Evolutionary conservation across 2,329 filamentous ascomycete genomes (phyloP).

Genomic region (Aureobasidium sp.): DNA sequence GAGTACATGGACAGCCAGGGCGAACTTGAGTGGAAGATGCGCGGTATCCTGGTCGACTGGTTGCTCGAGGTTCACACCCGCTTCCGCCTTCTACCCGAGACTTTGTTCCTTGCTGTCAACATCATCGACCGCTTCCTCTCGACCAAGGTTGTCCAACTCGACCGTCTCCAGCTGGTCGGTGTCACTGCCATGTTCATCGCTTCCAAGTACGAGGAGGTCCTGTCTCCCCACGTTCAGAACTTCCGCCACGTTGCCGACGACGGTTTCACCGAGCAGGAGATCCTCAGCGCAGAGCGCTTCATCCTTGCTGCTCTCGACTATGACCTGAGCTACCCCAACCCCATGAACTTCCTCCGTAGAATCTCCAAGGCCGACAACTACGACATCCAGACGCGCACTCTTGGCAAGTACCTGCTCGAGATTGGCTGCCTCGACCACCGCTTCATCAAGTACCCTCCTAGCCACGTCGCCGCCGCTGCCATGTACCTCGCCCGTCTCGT

Average conservation of each 20-base stretch:
- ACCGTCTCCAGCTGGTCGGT: constrained; percentile 91
- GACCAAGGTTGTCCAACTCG: constrained; percentile 88
- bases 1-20: constrained; percentile 93
- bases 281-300: constrained; percentile 93
- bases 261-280: constrained; percentile 90
- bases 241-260: constrained; percentile 96
- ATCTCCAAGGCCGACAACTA: constrained; percentile 99
- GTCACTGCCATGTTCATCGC: constrained; percentile 99
- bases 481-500: constrained; percentile 94
- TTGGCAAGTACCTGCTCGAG: constrained; percentile 97
- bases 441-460: constrained; percentile 84
- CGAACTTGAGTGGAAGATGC: constrained; percentile 97
- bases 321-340: constrained; percentile 96
- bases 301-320: constrained; percentile 88
- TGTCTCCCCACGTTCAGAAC: constrained; percentile 93
- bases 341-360: constrained; percentile 98
- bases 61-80: constrained; percentile 96
- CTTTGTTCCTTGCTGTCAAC: constrained; percentile 93
- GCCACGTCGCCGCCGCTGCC: constrained; percentile 80
- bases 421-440: constrained; percentile 92
- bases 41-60: constrained; percentile 96
- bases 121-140: constrained; percentile 98
- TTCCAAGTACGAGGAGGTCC: constrained; percentile 96
- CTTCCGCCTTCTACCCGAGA: constrained; percentile 92
- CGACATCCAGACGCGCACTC: constrained; percentile 92